Evolutionary conservation across 306 rosid genomes (phyloP).

Genomic region (Lupinus albus): DNA sequence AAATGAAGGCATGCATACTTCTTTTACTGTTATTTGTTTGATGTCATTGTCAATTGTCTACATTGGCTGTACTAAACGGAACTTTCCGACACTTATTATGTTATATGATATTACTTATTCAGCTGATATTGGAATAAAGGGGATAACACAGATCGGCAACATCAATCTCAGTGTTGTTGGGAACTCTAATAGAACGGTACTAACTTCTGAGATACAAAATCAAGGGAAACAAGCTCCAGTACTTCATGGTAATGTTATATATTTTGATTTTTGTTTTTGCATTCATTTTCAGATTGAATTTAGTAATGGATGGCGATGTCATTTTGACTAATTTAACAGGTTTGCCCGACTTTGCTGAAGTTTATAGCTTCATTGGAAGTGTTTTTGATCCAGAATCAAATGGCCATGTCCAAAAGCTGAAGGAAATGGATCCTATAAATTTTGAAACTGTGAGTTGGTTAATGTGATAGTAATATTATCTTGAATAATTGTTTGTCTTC

Average conservation of each 20-base stretch:
- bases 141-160: conserved; percentile 51
- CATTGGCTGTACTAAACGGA: conserved; percentile 43
- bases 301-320: neutral
- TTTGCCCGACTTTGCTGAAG: conserved; percentile 85
- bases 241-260: conserved; percentile 53
- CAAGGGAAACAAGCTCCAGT: conserved; percentile 61
- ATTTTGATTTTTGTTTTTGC: conserved; percentile 7
- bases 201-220: conserved; percentile 50
- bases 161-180: conserved; percentile 54
- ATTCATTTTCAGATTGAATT: conserved; percentile 25
- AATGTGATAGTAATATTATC: conserved; percentile 6
- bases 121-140: conserved; percentile 82
- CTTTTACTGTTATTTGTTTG: conserved; percentile 19
- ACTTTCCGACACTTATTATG: conserved; percentile 56
- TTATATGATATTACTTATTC: conserved; percentile 61
- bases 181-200: conserved; percentile 49
- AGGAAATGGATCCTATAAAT: conserved; percentile 96
- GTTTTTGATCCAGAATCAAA: conserved; percentile 84
- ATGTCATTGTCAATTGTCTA: conserved; percentile 2
- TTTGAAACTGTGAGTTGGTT: conserved; percentile 81
- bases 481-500: conserved; percentile 5
- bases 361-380: conserved; percentile 88
- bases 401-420: conserved; percentile 77
- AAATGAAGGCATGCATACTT: conserved; percentile 62
- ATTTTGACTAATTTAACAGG: conserved; percentile 51